phyloP scores from a whole-genome alignment of 768 basidiomycete species.

The Solioccasus polychromus region DNA sequence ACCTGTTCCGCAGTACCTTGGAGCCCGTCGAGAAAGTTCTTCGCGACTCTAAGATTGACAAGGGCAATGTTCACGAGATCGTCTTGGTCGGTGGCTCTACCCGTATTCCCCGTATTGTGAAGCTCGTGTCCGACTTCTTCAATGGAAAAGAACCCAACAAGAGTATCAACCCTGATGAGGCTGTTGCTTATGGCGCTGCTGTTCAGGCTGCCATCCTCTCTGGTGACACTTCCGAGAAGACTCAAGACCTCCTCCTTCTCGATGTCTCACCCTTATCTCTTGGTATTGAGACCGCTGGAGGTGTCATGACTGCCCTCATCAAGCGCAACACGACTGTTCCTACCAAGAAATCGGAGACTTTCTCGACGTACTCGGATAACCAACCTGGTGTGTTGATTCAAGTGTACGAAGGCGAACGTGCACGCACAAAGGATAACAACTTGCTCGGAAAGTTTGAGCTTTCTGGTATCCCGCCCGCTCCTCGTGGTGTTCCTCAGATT shows the following conservation, averaged over 20 bases:
- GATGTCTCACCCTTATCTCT: slow-evolving; percentile 89
- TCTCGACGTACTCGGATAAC: slow-evolving; percentile 98
- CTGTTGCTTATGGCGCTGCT: slow-evolving; percentile 97
- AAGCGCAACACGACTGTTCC: slow-evolving; percentile 98
- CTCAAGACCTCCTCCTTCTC: slow-evolving; percentile 91
- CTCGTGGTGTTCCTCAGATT: slow-evolving; percentile 96
- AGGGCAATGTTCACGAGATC: slow-evolving; percentile 92
- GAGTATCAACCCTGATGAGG: slow-evolving; percentile 99
- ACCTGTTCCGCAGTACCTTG: slow-evolving; percentile 90
- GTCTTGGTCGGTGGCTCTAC: slow-evolving; percentile 98
- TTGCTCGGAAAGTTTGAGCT: slow-evolving; percentile 98
- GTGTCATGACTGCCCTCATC: slow-evolving; percentile 98
- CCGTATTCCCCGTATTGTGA: slow-evolving; percentile 95
- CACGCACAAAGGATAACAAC: slow-evolving; percentile 98
- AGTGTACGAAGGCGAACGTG: slow-evolving; percentile 97
- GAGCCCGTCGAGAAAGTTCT: slow-evolving; percentile 98
- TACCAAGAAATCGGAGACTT: slow-evolving; percentile 97
- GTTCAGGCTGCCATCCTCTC: slow-evolving; percentile 98
- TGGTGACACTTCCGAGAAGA: slow-evolving; percentile 97
- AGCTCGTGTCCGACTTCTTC: slow-evolving; percentile 98
- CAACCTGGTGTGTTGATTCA: slow-evolving; percentile 98
- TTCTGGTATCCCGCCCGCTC: slow-evolving; percentile 92
- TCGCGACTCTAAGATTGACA: slow-evolving; percentile 97
- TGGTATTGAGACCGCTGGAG: slow-evolving; percentile 98
- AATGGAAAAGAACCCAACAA: slow-evolving; percentile 99